Evolutionary conservation across 23 red algal genomes (phyloP).

Genomic region (Cyanidiococcus yangmingshanensis): DNA sequence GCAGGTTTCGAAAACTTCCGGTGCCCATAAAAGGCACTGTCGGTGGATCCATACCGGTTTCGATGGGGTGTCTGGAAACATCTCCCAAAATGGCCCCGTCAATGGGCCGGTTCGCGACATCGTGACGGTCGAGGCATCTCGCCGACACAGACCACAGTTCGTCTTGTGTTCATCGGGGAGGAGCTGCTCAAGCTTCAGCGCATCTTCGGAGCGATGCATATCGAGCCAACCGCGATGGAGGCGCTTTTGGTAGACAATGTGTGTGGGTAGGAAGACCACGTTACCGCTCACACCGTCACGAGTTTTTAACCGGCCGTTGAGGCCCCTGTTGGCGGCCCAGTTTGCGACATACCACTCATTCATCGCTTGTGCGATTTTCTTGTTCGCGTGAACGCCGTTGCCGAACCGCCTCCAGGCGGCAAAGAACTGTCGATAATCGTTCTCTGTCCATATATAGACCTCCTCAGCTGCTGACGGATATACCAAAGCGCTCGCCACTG

Average conservation of each 20-base stretch:
- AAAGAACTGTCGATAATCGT: conserved; percentile 26
- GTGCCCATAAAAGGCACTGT: conserved; percentile 25
- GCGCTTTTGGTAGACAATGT: conserved; percentile 15
- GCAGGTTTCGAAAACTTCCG: conserved; percentile 33
- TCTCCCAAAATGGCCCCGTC: conserved; percentile 4
- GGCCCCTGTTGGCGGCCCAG: not conserved
- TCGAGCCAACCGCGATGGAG: conserved; percentile 11
- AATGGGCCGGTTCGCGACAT: not conserved
- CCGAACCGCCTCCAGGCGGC: conserved; percentile 25
- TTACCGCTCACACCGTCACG: not conserved
- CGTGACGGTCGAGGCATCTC: not conserved
- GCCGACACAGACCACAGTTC: not conserved
- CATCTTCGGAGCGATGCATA: not conserved
- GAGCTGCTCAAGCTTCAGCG: not conserved
- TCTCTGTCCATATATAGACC: conserved; percentile 7
- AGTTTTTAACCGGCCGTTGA: not conserved
- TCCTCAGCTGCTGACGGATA: not conserved
- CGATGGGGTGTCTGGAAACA: not conserved
- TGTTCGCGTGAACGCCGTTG: conserved; percentile 23
- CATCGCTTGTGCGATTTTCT: conserved; percentile 21
- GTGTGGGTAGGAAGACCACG: not conserved
- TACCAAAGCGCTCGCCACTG: not conserved
- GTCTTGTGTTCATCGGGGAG: not conserved
- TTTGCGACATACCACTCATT: not conserved
- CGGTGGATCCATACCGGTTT: conserved; percentile 12